Evolutionary conservation across 352 stramenopile genomes (phyloP).

Genomic region (Peronospora destructor): DNA sequence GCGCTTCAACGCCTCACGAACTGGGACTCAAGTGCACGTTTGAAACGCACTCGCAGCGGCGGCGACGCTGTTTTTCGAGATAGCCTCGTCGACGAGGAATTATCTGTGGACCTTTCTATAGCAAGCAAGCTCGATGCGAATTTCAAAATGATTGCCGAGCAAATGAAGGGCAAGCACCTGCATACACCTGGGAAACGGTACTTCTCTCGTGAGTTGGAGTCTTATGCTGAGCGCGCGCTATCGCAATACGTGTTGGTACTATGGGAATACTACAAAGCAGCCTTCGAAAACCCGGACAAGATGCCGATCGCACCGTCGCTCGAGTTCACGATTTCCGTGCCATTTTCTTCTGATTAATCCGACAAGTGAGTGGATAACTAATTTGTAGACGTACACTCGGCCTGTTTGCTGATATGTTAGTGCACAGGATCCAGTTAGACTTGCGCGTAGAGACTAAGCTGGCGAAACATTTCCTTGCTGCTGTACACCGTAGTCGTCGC

Average conservation of each 20-base stretch:
- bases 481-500: constrained; percentile 71
- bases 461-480: constrained; percentile 65
- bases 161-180: constrained; percentile 34
- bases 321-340: constrained; percentile 75
- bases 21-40: constrained; percentile 56
- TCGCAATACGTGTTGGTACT: constrained; percentile 75
- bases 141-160: constrained; percentile 83
- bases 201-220: constrained; percentile 55
- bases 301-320: constrained; percentile 58
- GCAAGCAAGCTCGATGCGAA: constrained; percentile 77
- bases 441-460: constrained; percentile 72
- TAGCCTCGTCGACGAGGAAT: constrained; percentile 67
- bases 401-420: constrained; percentile 4
- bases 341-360: constrained; percentile 56
- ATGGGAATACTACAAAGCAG: constrained; percentile 75
- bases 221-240: constrained; percentile 65
- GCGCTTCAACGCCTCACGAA: constrained; percentile 51
- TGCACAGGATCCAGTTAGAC: constrained; percentile 19
- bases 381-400: constrained; percentile 19
- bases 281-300: constrained; percentile 43
- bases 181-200: constrained; percentile 28
- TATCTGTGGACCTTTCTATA: constrained; percentile 77
- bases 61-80: constrained; percentile 62
- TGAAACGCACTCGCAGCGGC: constrained; percentile 34
- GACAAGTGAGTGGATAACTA: constrained; percentile 25